Base-by-base conservation (phyloP, 2,329 filamentous ascomycete species). In the Tolypocladium ovalisporum region DNA sequence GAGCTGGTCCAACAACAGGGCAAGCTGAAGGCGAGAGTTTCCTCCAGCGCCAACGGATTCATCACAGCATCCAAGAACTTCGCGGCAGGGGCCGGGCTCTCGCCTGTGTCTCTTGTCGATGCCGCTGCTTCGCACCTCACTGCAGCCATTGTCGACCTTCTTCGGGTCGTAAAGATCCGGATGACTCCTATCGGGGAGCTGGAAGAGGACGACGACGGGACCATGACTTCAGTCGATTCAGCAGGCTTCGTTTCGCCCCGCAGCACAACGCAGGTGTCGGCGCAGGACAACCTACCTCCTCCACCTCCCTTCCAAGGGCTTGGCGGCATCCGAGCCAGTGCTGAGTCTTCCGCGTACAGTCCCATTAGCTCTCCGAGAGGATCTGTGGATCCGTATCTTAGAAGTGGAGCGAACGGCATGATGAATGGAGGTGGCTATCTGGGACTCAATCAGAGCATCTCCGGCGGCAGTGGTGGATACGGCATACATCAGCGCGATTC, bases 61-160 rank as follows among this genome's bases (percentile, higher is more conserved):
- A 97, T 97, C 66, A 97, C 93, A 2, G 90, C 93, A 1, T 88
- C 90, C 37, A 96, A 95, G 75, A 96, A 96, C 68, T 96, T 94
- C 70, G 87, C 89, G 37, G 81, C 84, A 13, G 86, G 90, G 0
- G 85, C 84, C 24, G 94, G 94, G 35, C 82, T 99, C 36, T 93
- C 90, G 1, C 94, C 94, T 0, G 87, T 99, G n/a, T 96, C 90
- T 7, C 75, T 99, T 3, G 78, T 99, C 27, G 94, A 99, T 70
- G 94, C 93, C 4, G 93, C 94, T 2, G 91, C 93, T 9, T 94
- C 90, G 29, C 91, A 99, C 72, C 79, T 97, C 39, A 90, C 90
- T 1, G 85, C 89, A 5, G 86, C 92, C 2, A 81, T 97, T 29
- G 86, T 99, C 24, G 92, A 97, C 65, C 80, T 97, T 17, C 79